Base-by-base conservation (phyloP, 441 rosid species). In the Erodium texanum region DNA sequence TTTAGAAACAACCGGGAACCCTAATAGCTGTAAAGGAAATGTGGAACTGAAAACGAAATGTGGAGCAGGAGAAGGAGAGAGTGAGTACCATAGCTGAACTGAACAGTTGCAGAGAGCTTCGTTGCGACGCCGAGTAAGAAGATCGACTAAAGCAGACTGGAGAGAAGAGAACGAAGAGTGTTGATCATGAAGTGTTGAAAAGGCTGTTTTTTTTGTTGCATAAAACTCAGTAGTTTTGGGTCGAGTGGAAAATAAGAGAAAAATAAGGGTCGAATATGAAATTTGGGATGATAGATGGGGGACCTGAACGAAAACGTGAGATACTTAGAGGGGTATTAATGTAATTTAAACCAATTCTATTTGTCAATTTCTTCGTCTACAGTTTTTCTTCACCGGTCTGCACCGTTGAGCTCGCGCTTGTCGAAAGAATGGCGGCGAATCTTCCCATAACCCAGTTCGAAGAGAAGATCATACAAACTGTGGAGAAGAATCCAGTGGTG, bases 391-490 rank as follows among this genome's bases (percentile, higher is more conserved):
- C 66, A 5, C 43, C 11, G 66, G 41, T 63, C 43, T 32, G 43
- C 66, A 63, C 29, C 66, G 18, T 66, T 20, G 69, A 66, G 59
- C 65, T 20, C 29, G 66, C 66, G 66, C 43, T 29, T 27, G 38
- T 63, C 66, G 43, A 63, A 15, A 11, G 41, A 32, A 48, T 66
- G 58, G 89, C 87, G 96, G 89, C 85, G 76, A 84, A 71, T 76
- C 97, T 94, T 66, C 99, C 98, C 36, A 87, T 90, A 29, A 82
- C 83, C 68, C 94, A 87, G 70, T 94, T 81, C 66, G 94, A 89
- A 74, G 90, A 86, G 69, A 86, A 84, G 78, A 94, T 92, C 41
- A 66, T 85, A 5, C 85, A 85, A 70, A 87, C 90, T 1, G 87
- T 94, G 32, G 86, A 83, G 61, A 77, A 84, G 70, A 94, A 90